phyloP scores from a whole-genome alignment of 2,329 filamentous ascomycete species.

The Clonostachys chloroleuca region DNA sequence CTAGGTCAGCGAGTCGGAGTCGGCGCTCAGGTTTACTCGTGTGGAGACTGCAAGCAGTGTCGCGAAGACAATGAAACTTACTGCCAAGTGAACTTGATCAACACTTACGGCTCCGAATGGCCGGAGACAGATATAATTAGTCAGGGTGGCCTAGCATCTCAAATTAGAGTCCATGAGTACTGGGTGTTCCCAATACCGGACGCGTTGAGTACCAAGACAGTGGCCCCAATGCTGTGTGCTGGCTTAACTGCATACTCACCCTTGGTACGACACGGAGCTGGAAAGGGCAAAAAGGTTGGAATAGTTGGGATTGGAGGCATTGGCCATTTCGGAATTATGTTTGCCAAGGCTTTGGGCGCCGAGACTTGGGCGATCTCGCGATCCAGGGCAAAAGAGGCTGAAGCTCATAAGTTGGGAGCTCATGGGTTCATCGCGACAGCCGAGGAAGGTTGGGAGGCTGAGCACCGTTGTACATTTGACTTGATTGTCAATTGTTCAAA shows the following conservation, averaged over 20 bases:
- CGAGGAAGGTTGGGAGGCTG: constrained; percentile 42
- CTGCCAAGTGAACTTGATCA: constrained; percentile 26
- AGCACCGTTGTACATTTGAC: constrained; percentile 57
- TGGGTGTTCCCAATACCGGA: constrained; percentile 64
- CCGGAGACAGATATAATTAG: constrained; percentile 45
- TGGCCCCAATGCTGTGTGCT: constrained; percentile 78
- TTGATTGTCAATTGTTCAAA: constrained; percentile 58
- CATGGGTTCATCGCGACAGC: constrained; percentile 54
- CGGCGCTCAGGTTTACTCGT: constrained; percentile 51
- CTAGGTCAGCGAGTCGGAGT: constrained; percentile 55
- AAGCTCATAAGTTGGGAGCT: constrained; percentile 49
- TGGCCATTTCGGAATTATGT: constrained; percentile 64
- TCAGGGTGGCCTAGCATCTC: constrained; percentile 50
- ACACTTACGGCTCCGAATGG: constrained; percentile 47
- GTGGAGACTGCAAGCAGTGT: constrained; percentile 34
- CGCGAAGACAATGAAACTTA: constrained; percentile 32
- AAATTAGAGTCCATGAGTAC: constrained; percentile 24
- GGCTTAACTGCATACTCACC: constrained; percentile 76
- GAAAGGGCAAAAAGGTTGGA: constrained; percentile 70
- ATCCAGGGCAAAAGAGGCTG: constrained; percentile 47
- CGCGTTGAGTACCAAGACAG: constrained; percentile 51
- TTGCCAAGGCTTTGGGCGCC: constrained; percentile 59
- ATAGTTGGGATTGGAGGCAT: constrained; percentile 67
- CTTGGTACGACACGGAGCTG: constrained; percentile 65
- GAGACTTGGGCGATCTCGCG: constrained; percentile 54